Conservation (phyloP, 1,284 basidiomycete genomes). For the Singerocomus inundabilis region DNA sequence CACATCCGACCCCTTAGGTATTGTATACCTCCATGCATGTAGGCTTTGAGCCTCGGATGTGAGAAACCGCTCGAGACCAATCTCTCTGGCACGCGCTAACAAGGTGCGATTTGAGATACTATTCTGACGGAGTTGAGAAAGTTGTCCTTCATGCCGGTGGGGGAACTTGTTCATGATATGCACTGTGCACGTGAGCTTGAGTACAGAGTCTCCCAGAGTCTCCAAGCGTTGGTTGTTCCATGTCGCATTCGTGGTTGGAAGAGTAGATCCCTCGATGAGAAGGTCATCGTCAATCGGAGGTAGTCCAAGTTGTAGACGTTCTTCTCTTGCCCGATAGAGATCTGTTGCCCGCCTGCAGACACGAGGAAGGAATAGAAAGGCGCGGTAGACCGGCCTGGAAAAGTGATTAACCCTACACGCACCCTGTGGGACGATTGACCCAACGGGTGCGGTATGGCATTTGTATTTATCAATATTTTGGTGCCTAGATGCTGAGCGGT, state of each 20-base stretch:
- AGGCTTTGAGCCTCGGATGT: constrained; percentile 56
- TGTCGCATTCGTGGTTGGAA: constrained; percentile 58
- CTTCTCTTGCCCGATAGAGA: constrained; percentile 55
- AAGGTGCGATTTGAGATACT: constrained; percentile 70
- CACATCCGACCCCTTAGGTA: constrained; percentile 37
- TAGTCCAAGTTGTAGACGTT: constrained; percentile 52
- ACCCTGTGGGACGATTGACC: constrained; percentile 49
- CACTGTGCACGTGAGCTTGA: constrained; percentile 74
- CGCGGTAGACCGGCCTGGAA: constrained; percentile 43
- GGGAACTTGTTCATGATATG: constrained; percentile 75
- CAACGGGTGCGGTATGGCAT: constrained; percentile 29
- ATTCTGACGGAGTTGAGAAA: constrained; percentile 60
- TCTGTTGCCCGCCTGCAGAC: constrained; percentile 67
- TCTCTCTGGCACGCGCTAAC: constrained; percentile 61
- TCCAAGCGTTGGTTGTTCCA: constrained; percentile 83
- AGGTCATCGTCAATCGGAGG: constrained; percentile 56
- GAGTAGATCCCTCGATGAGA: constrained; percentile 69
- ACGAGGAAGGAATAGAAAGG: constrained; percentile 59
- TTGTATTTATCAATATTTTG: constrained; percentile 18
- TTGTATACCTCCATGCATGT: constrained; percentile 60
- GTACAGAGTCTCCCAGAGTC: constrained; percentile 79
- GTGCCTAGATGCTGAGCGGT: constrained; percentile 37
- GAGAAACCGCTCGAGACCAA: constrained; percentile 61
- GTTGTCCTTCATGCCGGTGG: constrained; percentile 77
- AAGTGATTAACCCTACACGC: constrained; percentile 53